These are phyloP conservation scores for Arctium lappa DNA, from an alignment of 129 eudicot genomes.

Conservation along the genomic window DNA sequence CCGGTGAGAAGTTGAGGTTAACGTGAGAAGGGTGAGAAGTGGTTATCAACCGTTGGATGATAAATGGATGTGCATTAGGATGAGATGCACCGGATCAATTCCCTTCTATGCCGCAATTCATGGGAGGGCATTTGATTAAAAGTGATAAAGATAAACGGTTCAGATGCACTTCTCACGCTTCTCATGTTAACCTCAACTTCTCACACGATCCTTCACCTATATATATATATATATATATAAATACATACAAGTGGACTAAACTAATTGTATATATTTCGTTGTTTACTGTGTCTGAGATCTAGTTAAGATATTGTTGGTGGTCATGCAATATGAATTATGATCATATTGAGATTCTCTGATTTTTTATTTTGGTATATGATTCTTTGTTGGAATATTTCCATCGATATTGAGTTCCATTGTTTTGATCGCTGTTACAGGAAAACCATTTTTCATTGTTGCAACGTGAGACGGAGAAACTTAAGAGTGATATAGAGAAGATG, in stretches of 20 bases:
- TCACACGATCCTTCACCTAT: not conserved
- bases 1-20: too few relatives aligned
- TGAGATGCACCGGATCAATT: too few relatives aligned
- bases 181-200: too few relatives aligned
- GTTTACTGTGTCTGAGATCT: not conserved
- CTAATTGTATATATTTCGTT: not conserved
- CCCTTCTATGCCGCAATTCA: too few relatives aligned
- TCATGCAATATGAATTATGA: not conserved
- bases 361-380: not conserved
- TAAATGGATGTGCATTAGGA: too few relatives aligned
- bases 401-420: not conserved
- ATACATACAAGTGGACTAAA: not conserved
- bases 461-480: constrained; percentile 85
- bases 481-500: constrained; percentile 88
- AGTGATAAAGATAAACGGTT: too few relatives aligned
- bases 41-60: too few relatives aligned
- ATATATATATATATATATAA: not conserved
- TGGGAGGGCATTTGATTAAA: too few relatives aligned
- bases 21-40: too few relatives aligned
- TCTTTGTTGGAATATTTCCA: not conserved
- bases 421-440: constrained; percentile 40
- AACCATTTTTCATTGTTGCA: constrained; percentile 83
- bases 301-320: not conserved
- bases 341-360: not conserved
- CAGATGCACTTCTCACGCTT: too few relatives aligned